Evolutionary conservation across 1,139 yeast genomes (phyloP).

Genomic region (Geotrichum phurueaensis): DNA sequence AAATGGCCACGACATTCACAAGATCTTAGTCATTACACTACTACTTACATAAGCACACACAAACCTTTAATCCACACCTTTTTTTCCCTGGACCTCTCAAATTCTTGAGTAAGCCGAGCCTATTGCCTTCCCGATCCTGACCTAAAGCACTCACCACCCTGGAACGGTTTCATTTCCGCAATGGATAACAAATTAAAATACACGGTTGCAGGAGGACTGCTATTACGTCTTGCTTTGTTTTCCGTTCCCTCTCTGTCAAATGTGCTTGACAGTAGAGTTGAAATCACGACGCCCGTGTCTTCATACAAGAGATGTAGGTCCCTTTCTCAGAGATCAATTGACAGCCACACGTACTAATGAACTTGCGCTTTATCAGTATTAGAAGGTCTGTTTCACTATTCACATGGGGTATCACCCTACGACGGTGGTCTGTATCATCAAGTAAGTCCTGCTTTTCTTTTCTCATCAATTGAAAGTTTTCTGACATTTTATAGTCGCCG

Average conservation of each 20-base stretch:
- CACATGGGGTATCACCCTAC: constrained; percentile 61
- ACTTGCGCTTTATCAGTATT: constrained; percentile 41
- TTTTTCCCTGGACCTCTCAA: background rate
- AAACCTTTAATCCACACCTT: background rate
- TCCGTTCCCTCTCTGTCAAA: constrained; percentile 14
- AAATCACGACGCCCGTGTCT: constrained; percentile 73
- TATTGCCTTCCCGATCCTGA: background rate
- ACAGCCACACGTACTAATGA: background rate
- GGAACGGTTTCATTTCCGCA: background rate
- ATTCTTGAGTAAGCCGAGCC: background rate
- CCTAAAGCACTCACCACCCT: background rate
- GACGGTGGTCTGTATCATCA: constrained; percentile 86
- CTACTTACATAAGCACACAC: background rate
- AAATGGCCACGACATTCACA: background rate
- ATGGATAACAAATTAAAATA: constrained; percentile 7
- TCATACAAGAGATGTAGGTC: constrained; percentile 47
- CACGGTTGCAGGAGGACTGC: constrained; percentile 18
- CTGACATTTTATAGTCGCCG: constrained; percentile 43
- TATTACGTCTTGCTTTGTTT: constrained; percentile 22
- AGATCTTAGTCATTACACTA: background rate
- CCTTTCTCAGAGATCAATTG: background rate
- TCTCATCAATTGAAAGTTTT: background rate
- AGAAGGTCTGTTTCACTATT: constrained; percentile 70
- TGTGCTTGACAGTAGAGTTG: constrained; percentile 51
- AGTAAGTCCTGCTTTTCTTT: background rate